phyloP scores from a whole-genome alignment of 2,329 filamentous ascomycete species.

The Beauveria sp. region DNA sequence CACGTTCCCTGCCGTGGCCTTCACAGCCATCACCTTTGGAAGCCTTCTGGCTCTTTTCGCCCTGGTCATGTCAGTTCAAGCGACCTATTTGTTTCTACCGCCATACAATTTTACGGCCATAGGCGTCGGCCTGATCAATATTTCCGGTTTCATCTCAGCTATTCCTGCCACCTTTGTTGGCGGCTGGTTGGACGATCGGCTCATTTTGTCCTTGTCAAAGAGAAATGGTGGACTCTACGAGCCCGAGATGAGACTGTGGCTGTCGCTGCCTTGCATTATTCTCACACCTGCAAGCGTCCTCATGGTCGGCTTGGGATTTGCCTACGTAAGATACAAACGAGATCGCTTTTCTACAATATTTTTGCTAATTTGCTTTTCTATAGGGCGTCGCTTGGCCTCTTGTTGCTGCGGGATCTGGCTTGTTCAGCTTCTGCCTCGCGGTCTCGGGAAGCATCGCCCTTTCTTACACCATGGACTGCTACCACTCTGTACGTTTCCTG shows the following conservation, averaged over 20 bases:
- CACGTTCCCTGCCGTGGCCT: conserved; percentile 31
- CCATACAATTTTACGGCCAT: conserved; percentile 32
- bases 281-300: not conserved
- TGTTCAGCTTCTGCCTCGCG: conserved; percentile 1
- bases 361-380: not conserved
- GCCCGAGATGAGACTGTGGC: conserved; percentile 36
- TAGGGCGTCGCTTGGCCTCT: conserved; percentile 5
- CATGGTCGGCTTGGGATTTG: conserved; percentile 1
- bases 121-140: conserved; percentile 30
- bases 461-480: conserved; percentile 12
- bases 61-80: conserved; percentile 20
- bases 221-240: conserved; percentile 33
- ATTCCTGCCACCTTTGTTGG: conserved; percentile 24
- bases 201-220: conserved; percentile 26
- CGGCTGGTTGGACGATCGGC: conserved; percentile 29
- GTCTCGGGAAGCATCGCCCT: not conserved
- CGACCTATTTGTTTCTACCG: conserved; percentile 18
- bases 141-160: conserved; percentile 32
- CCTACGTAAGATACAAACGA: not conserved
- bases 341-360: not conserved
- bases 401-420: conserved; percentile 1
- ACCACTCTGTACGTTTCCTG: conserved; percentile 1
- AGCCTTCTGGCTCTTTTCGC: conserved; percentile 30
- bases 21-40: conserved; percentile 28
- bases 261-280: not conserved